Evolutionary conservation across 495 filamentous ascomycete genomes (phyloP), one percentile per base, ranked within the genome.

Genomic region (Hyphodiscus hymeniophilus): DNA sequence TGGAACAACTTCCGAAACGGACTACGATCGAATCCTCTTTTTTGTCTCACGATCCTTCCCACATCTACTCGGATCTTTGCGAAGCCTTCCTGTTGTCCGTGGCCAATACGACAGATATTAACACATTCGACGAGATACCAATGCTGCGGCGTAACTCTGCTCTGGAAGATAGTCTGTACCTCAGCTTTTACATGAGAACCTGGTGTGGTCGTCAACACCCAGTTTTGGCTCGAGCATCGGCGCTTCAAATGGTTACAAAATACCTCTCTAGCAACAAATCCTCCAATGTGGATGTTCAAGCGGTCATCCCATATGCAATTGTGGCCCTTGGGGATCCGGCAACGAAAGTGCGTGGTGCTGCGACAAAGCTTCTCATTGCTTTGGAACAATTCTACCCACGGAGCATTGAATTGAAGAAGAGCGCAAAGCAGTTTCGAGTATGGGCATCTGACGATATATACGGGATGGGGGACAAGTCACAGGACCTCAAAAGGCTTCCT

Each of bases 191-290:
- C 47, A 69, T 80, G 46, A 72, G 79, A 32, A 72, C 88, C 16
- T 86, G 88, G 77, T 86, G 82, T 47, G 77, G 83, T 0, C n/a
- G n/a, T n/a, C 70, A 74, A 12, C 80, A 80, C 51, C 83, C 87
- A 22, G 76, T 74, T 15, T 64, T 81, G 33, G 81, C 79, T 12
- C 77, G 84, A 51, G 70, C 72, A 21, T 74, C 80, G 16, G 89
- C 89, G 3, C 62, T 95, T 42, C 76, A 75, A 30, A 67, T 72
- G 40, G 70, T 80, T 20, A 76, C 74, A 16, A 60, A 65, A 5
- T 63, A 73, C 17, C 54, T 94, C 17, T 69, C 69, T 39, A 70
- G 70, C 10, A 55, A 57, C 6, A 63, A 72, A 22, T 71, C 63
- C 30, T 52, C 63, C 20, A 64, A 63, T n/a, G 48, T 81, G 39